Evolutionary conservation across 441 rosid species (phyloP).

Genomic region (Pelargonium cotyledonis): DNA sequence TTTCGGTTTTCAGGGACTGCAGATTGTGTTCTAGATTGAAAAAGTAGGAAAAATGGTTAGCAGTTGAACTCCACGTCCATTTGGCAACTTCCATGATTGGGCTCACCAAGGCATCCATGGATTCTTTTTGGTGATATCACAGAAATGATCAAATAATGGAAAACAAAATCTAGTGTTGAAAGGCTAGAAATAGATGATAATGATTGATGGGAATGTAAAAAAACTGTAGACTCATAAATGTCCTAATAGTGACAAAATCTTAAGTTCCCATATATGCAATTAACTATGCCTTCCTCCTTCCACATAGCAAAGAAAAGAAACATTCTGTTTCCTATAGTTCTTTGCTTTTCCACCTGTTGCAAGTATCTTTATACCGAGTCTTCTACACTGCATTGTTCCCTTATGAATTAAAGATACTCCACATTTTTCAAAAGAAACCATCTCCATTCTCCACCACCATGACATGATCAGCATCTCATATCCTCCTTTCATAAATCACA

Average conservation of each 20-base stretch:
- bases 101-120: constrained; percentile 4
- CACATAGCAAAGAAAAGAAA: background rate
- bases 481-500: background rate
- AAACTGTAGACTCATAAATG: background rate
- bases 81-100: constrained; percentile 4
- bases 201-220: constrained; percentile 1
- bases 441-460: constrained; percentile 3
- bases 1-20: background rate
- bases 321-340: background rate
- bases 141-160: background rate
- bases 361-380: background rate
- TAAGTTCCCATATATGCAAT: background rate
- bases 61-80: background rate
- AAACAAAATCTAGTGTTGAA: background rate
- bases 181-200: background rate
- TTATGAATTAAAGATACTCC: background rate
- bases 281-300: background rate
- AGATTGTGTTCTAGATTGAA: background rate
- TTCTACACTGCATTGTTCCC: background rate
- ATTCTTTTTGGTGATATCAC: background rate
- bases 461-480: background rate
- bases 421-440: background rate
- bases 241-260: background rate
- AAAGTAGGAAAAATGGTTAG: background rate
- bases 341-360: constrained; percentile 2